Evolutionary conservation across 306 rosid genomes (phyloP).

Genomic region (Vigna trinervia): DNA sequence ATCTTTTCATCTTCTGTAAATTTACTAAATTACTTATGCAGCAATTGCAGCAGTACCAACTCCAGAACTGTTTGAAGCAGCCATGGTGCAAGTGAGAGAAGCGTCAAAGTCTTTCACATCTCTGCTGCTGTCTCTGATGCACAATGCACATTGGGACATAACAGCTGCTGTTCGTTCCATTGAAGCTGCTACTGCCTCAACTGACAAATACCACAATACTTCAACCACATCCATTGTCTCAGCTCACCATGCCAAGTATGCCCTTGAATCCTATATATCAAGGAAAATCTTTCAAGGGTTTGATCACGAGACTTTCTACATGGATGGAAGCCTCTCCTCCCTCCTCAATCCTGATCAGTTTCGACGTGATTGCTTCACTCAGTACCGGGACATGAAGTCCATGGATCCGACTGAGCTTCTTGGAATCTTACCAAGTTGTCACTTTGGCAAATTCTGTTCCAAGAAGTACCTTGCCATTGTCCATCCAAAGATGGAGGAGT

Average conservation of each 20-base stretch:
- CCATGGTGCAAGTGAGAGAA: slow-evolving; percentile 81
- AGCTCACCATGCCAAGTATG: slow-evolving; percentile 80
- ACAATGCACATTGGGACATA: slow-evolving; percentile 94
- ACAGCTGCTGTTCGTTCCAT: slow-evolving; percentile 93
- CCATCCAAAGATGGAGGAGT: slow-evolving; percentile 98
- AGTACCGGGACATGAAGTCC: slow-evolving; percentile 83
- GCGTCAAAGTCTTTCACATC: slow-evolving; percentile 83
- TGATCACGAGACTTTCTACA: slow-evolving; percentile 92
- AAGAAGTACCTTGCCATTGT: slow-evolving; percentile 87
- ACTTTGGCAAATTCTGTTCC: slow-evolving; percentile 89
- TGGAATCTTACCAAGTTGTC: slow-evolving; percentile 84
- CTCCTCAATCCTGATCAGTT: slow-evolving; percentile 90
- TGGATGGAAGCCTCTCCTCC: slow-evolving; percentile 95
- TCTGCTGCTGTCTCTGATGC: slow-evolving; percentile 83
- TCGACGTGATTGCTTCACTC: slow-evolving; percentile 84
- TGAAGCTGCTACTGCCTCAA: slow-evolving; percentile 73
- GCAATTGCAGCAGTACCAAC: slow-evolving; percentile 66
- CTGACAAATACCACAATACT: slow-evolving; percentile 46
- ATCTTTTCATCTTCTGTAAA: not conserved
- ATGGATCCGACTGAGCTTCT: slow-evolving; percentile 95
- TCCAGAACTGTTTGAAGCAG: slow-evolving; percentile 72
- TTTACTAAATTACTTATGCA: slow-evolving; percentile 44
- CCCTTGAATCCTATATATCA: slow-evolving; percentile 82
- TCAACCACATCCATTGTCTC: slow-evolving; percentile 55
- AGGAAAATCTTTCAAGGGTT: slow-evolving; percentile 87